Evolutionary conservation across 1,139 yeast species (phyloP), one percentile per base, ranked within the genome.

Genomic region (Kodamaea anthophila): DNA sequence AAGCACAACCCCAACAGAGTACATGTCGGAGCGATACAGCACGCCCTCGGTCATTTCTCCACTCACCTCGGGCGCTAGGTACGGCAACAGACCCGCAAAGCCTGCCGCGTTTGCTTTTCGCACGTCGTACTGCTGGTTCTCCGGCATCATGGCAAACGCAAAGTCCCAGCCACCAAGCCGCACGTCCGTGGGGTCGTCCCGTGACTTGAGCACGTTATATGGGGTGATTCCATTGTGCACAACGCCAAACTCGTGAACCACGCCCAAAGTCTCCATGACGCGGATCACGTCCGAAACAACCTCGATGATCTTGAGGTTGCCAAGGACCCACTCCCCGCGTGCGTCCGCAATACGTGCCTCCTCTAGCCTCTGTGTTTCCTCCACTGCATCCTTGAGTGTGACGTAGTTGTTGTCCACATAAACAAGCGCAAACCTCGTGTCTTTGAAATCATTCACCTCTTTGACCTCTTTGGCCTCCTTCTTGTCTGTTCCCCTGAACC

Each of bases 131-230:
- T 61, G 47, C 19, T 70, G 54, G 35, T 64, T 68, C 38, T 73
- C 78, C 0, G 60, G 56, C 24, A 52, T 52, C n/a, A 61, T 47
- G 3, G 69, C 45, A 39, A 70, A 72, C 18, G 65, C 47, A 40
- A 67, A 71, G 38, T 71, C 77, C 72, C 76, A 73, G 2, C 75
- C 74, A 0, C 63, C 53, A 8, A 73, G 45, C 26, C 50, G 60
- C 2, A 70, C 55, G 19, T 62, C 56, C 19, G 45, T 44, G 10
- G 47, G 43, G 13, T 51, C 54, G 29, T 53, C 49, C 9, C 59
- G 44, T 3, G 58, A 46, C 26, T 50, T 53, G 11, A 68, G 44
- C 2, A 72, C 57, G 23, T 56, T 52, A 13, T 53, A 47, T 5
- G 68, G 47, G 1, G 71, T 65, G 21, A 73, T 44, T 0, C 76